Evolutionary conservation across 441 rosid genomes (phyloP).

Genomic region (Erodium chrysanthum): DNA sequence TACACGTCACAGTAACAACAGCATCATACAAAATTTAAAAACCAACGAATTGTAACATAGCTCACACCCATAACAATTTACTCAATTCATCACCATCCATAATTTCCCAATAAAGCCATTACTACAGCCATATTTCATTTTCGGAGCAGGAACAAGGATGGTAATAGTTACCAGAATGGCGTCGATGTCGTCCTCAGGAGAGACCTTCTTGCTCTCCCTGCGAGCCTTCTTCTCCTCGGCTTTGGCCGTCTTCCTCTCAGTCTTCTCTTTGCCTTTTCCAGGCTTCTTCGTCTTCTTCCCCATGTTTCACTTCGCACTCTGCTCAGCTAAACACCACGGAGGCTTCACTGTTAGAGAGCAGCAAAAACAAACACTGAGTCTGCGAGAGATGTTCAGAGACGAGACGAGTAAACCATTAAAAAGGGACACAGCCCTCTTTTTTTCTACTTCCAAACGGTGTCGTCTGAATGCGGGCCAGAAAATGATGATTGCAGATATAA

Average conservation of each 20-base stretch:
- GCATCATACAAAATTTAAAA: neutral
- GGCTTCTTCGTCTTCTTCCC: slow-evolving; percentile 91
- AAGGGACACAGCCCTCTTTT: neutral
- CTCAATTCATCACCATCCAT: neutral
- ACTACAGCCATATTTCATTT: neutral
- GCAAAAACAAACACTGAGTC: too few relatives aligned
- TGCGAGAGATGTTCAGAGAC: slow-evolving; percentile 1
- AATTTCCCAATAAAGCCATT: neutral
- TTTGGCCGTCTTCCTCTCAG: slow-evolving; percentile 73
- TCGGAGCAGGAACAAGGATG: neutral
- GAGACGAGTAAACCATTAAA: neutral
- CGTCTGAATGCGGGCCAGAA: neutral
- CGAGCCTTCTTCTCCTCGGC: slow-evolving; percentile 85
- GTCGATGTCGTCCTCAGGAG: slow-evolving; percentile 90
- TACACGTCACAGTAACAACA: neutral
- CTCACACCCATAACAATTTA: neutral
- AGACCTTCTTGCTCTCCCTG: slow-evolving; percentile 67
- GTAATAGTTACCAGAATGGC: slow-evolving; percentile 57
- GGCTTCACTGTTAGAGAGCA: slow-evolving; percentile 1
- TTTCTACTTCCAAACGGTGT: neutral
- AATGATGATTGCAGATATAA: neutral
- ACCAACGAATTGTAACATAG: neutral
- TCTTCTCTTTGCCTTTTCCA: slow-evolving; percentile 87
- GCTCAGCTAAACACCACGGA: neutral
- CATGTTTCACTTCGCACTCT: slow-evolving; percentile 26